A percentile compares a stretch with the other conserved stretches of the same genome.
phyloP scores from a whole-genome alignment of 2,329 filamentous ascomycete genomes.

The Penicillium freii region DNA sequence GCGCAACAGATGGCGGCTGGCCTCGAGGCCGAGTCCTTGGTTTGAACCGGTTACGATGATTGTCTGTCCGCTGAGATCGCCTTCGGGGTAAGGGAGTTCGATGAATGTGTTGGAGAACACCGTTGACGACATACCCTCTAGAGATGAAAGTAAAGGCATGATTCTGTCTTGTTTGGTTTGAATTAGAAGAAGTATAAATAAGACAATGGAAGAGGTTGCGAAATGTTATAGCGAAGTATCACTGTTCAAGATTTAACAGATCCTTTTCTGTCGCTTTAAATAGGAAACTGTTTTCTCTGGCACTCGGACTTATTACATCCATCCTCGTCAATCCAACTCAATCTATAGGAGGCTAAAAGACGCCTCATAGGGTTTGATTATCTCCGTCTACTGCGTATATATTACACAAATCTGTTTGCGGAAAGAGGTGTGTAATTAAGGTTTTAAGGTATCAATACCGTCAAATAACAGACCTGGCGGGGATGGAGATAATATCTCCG shows the following conservation, averaged over 20 bases:
- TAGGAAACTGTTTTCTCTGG: neutral
- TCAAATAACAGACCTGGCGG: neutral
- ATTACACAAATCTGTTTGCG: neutral
- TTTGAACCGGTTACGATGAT: slow-evolving; percentile 53
- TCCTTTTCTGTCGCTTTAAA: neutral
- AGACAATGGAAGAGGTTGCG: neutral
- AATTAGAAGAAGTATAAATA: neutral
- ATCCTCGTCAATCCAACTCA: neutral
- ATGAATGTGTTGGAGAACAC: slow-evolving; percentile 10
- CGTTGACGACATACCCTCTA: slow-evolving; percentile 2
- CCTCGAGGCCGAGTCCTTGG: slow-evolving; percentile 13
- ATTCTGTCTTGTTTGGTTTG: neutral
- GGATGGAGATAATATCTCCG: slow-evolving; percentile 11
- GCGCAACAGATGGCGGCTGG: slow-evolving; percentile 8
- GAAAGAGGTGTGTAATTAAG: neutral
- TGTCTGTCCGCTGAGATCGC: slow-evolving; percentile 7
- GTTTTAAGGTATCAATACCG: neutral
- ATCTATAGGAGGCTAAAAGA: neutral
- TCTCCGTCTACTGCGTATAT: neutral
- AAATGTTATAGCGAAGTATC: neutral
- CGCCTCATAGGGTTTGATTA: neutral
- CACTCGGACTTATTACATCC: neutral
- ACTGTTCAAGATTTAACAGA: neutral
- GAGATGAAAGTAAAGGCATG: neutral
- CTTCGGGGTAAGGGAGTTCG: slow-evolving; percentile 13